Evolutionary conservation across 306 rosid species (phyloP).

Genomic region (Quercus glauca): DNA sequence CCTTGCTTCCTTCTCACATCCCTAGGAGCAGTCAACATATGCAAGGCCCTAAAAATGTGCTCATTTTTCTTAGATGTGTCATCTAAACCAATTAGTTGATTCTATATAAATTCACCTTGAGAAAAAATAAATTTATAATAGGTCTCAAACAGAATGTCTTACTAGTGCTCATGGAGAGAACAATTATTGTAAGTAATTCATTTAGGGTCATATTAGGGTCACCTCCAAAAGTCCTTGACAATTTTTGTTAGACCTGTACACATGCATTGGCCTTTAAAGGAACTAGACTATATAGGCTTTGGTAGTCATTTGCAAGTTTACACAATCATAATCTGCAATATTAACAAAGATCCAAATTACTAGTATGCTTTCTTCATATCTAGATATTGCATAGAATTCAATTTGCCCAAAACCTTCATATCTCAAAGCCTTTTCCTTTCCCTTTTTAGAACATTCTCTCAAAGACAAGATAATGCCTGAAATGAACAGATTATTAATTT

Average conservation of each 20-base stretch:
- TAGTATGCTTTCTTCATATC: conserved; percentile 82
- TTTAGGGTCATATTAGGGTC: conserved; percentile 61
- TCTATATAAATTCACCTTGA: conserved; percentile 78
- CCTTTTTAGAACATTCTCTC: conserved; percentile 47
- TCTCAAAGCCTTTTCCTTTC: conserved; percentile 57
- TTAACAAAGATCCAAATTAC: conserved; percentile 82
- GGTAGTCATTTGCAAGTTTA: conserved; percentile 68
- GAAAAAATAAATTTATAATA: conserved; percentile 55
- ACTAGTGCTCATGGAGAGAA: conserved; percentile 65
- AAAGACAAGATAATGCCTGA: conserved; percentile 68
- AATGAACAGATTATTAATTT: conserved; percentile 61
- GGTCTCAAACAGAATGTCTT: conserved; percentile 28
- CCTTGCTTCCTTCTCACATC: conserved; percentile 51
- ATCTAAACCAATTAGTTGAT: conserved; percentile 75
- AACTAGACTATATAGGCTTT: conserved; percentile 58
- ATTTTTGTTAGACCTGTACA: conserved; percentile 65
- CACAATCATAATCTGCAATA: conserved; percentile 71
- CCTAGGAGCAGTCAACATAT: conserved; percentile 60
- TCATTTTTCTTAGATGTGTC: conserved; percentile 58
- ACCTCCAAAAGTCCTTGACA: conserved; percentile 63
- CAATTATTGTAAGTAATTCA: conserved; percentile 84
- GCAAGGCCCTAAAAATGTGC: conserved; percentile 44
- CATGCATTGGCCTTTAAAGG: conserved; percentile 71
- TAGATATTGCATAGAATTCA: conserved; percentile 87
- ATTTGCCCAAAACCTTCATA: conserved; percentile 83